Base-by-base conservation (phyloP, 1,284 basidiomycete genomes). In the Trichosporon ovoides region DNA sequence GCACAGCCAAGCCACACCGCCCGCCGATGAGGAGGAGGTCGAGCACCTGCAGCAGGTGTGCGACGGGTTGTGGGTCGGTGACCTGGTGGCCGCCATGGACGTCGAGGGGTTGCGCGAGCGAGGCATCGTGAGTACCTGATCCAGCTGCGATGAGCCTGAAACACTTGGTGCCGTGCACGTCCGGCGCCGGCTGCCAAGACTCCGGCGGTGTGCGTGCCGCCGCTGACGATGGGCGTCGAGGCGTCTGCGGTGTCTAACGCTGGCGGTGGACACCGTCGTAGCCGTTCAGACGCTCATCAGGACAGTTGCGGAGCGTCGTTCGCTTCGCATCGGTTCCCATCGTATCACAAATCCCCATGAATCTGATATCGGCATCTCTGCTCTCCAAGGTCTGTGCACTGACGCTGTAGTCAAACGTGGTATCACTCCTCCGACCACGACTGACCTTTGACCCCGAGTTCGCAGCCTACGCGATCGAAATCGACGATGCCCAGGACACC, bases 61-160 rank as follows among this genome's bases (percentile, higher is more conserved):
- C 3, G 66, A 72, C 14, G 73, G 75, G 2, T 54, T 78, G 19
- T 78, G 77, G 77, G 71, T 78, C 14, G 77, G 77, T 9, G 76
- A 78, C 64, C 63, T 78, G 16, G 66, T 75, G 1, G 67, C 74
- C 53, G 76, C 77, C 0, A 73, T 73, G 64, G 75, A 78, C 53
- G 63, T 48, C 3, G 60, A 68, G n/a, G 68, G 66, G 11, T 54
- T 78, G 24, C 56, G 69, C 46, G 61, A 69, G 55, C 58, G 66
- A 19, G 70, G 73, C 35, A 76, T 77, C 38, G 72, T 76, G 61
- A 63, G 76, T 72, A 13, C 35, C 28, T 28, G 38, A 16, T 9
- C 28, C 3, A 13, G 7, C 22, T 22, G 19, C 19, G 38, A 22
- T 40, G 38, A 31, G 43, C 24, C 43, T 24, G 43, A 48, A 48